phyloP scores from a whole-genome alignment of 352 stramenopile species.

The Pythium coloratum region DNA sequence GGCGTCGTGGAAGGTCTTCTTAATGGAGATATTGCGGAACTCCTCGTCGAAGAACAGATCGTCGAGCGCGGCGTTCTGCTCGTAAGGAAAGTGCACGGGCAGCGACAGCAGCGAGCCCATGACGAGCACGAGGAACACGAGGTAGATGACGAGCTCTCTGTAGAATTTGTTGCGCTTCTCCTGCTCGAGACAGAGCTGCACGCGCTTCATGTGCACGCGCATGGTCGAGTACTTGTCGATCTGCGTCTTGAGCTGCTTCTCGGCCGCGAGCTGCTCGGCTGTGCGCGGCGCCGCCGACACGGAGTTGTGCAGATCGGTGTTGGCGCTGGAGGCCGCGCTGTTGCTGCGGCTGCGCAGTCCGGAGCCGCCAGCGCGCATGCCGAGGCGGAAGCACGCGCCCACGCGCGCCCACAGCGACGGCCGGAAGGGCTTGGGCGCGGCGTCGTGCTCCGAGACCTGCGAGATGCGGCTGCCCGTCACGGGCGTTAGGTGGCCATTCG shows the following conservation, averaged over 20 bases:
- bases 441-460: constrained; percentile 4
- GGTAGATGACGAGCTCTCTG: constrained; percentile 71
- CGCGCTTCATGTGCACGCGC: constrained; percentile 84
- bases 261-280: constrained; percentile 39
- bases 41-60: constrained; percentile 72
- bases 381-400: constrained; percentile 12
- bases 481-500: background rate
- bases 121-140: constrained; percentile 65
- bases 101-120: constrained; percentile 65
- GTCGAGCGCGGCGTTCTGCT: constrained; percentile 61
- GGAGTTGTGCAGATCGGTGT: constrained; percentile 13
- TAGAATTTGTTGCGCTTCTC: constrained; percentile 87
- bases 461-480: background rate
- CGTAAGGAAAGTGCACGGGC: constrained; percentile 70
- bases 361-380: background rate
- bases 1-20: constrained; percentile 69
- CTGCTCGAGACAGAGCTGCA: constrained; percentile 77
- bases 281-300: constrained; percentile 12
- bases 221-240: constrained; percentile 65
- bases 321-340: constrained; percentile 15
- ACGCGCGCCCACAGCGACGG: constrained; percentile 9
- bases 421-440: constrained; percentile 13
- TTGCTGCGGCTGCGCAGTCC: constrained; percentile 15
- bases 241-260: constrained; percentile 25
- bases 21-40: constrained; percentile 53